A percentile compares a stretch with the other conserved stretches of the same genome.
phyloP scores from a whole-genome alignment of 1,139 yeast species.

The Pichia sp. region DNA sequence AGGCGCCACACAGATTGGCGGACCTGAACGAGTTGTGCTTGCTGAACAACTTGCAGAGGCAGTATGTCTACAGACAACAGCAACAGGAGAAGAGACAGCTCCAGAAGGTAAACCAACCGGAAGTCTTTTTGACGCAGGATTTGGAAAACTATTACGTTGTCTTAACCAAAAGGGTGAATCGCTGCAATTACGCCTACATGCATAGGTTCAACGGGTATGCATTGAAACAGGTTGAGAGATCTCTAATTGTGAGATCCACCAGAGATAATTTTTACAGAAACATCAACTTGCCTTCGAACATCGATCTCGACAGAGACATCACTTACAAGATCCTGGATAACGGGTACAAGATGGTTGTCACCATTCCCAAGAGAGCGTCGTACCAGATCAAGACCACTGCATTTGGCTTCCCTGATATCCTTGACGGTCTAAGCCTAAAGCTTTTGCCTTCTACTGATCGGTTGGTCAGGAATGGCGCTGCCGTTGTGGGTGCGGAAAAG shows the following conservation, averaged over 20 bases:
- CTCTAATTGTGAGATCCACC: slow-evolving; percentile 18
- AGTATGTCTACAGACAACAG: slow-evolving; percentile 13
- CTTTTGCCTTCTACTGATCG: neutral
- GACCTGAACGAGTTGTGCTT: slow-evolving; percentile 11
- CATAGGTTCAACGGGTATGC: slow-evolving; percentile 17
- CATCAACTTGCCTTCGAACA: slow-evolving; percentile 18
- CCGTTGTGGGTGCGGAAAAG: neutral
- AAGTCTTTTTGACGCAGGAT: slow-evolving; percentile 12
- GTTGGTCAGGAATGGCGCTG: neutral
- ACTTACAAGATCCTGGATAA: slow-evolving; percentile 11
- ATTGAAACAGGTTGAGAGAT: slow-evolving; percentile 12
- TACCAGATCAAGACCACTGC: slow-evolving; percentile 3
- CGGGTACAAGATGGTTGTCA: slow-evolving; percentile 18
- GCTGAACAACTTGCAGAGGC: slow-evolving; percentile 14
- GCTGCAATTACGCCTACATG: slow-evolving; percentile 7
- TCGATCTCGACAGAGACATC: slow-evolving; percentile 13
- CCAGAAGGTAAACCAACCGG: slow-evolving; percentile 16
- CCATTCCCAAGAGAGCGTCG: slow-evolving; percentile 15
- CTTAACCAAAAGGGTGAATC: slow-evolving; percentile 10
- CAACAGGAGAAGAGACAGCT: slow-evolving; percentile 14
- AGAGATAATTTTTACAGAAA: slow-evolving; percentile 19
- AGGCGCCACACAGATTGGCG: neutral
- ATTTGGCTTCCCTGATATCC: slow-evolving; percentile 8
- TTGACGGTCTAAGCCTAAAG: neutral
- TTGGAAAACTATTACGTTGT: slow-evolving; percentile 15